Evolutionary conservation across 116 monocot genomes (phyloP), one percentile per base, ranked within the genome.

Genomic region (Papilionanthe hybrid): DNA sequence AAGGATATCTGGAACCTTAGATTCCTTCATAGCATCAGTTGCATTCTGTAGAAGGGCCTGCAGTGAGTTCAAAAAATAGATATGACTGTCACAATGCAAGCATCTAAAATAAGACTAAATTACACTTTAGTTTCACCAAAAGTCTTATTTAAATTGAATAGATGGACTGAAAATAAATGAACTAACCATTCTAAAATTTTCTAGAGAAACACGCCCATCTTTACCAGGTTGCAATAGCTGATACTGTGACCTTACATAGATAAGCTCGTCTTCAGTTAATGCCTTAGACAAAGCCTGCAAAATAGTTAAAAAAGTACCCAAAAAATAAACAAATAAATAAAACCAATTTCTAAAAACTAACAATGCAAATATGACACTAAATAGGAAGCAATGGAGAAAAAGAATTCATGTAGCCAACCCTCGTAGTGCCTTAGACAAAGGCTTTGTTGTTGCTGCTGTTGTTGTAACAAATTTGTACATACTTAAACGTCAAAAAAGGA

Each of bases 21-120:
- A 90, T 63, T 92, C 94, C 81, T 88, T 85, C 94, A 97, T 97
- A 13, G 97, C 94, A 75, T 89, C 88, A 1, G 97, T 97, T 49
- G 84, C 78, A 79, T 94, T 91, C 78, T 55, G 81, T 53, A 80
- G 10, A 32, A 97, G 92, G 27, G 92, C 96, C 96, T 97, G 81
- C 55, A 84, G 30, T 81, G 42, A 79, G 78, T 79, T 76, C 4
- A 49, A 42, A 49, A 42, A 32, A 48, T 28, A 65, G 17, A 78
- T 47, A 20, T 13, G 23, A 45, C 8, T 1, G 48, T n/a, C 44
- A 20, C 22, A 73, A 73, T 43, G 43, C 8, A 44, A 73, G 20
- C 19, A 44, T 5, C 18, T 27, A n/a, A 23, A 67, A 67, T 7
- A 8, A 69, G 28, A 32, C 41, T 32, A 53, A 32, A 18, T 37